These are phyloP conservation scores for Citeromyces siamensis DNA, from an alignment of 1,139 yeast genomes.

Conservation along the genomic window DNA sequence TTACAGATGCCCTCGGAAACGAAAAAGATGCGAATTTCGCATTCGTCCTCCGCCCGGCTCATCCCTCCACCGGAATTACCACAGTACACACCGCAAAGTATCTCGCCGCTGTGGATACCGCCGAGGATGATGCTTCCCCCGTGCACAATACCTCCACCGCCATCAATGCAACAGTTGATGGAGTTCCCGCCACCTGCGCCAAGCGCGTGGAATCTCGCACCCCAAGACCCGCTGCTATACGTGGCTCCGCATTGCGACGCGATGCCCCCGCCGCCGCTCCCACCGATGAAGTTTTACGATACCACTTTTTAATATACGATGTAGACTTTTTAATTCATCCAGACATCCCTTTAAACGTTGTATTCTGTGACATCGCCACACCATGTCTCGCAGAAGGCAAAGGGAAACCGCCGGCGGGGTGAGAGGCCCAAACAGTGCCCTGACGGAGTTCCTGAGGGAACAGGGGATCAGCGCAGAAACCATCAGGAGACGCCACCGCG, in stretches of 20 bases:
- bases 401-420: constrained; percentile 23
- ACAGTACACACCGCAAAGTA: constrained; percentile 1
- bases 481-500: constrained; percentile 50
- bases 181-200: too few relatives aligned
- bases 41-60: too few relatives aligned
- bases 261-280: too few relatives aligned
- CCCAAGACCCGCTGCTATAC: too few relatives aligned
- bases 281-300: too few relatives aligned
- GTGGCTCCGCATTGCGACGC: too few relatives aligned
- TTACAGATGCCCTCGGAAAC: background rate
- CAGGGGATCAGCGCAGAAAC: constrained; percentile 84
- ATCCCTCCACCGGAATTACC: background rate
- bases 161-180: background rate
- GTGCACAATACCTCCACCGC: background rate
- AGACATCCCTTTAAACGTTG: background rate
- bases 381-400: constrained; percentile 5
- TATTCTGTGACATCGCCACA: background rate
- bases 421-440: constrained; percentile 69
- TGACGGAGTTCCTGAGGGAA: constrained; percentile 61
- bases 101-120: constrained; percentile 1
- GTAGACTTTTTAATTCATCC: too few relatives aligned
- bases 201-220: too few relatives aligned
- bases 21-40: background rate
- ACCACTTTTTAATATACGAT: too few relatives aligned
- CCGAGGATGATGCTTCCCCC: background rate